phyloP scores from a whole-genome alignment of 495 filamentous ascomycete species.

The Immersiella caudata region DNA sequence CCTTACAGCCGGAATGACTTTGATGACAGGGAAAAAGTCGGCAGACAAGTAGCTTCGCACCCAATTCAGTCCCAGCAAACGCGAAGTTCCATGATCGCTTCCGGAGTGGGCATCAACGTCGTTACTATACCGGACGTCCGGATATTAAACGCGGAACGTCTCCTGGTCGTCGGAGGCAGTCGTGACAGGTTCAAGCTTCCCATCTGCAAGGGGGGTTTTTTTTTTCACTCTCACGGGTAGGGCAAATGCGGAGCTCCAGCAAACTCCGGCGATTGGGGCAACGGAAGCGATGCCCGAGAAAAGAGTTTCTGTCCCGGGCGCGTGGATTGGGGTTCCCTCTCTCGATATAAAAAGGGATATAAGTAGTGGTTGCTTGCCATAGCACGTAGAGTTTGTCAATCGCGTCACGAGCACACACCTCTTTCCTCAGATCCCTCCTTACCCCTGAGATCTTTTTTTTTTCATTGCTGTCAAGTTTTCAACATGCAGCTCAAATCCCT shows the following conservation, averaged over 20 bases:
- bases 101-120: background rate
- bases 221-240: background rate
- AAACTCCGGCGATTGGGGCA: background rate
- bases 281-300: background rate
- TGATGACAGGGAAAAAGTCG: background rate
- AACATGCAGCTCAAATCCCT: conserved; percentile 12
- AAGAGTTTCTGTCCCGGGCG: background rate
- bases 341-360: background rate
- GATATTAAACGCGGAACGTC: conserved; percentile 8
- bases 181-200: background rate
- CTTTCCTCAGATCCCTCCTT: background rate
- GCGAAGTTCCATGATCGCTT: background rate
- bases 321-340: no score
- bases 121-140: conserved; percentile 12
- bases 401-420: background rate
- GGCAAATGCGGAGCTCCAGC: background rate
- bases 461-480: no score
- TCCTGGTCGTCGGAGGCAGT: background rate
- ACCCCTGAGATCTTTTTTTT: no score
- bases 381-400: background rate
- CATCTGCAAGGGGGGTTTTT: no score
- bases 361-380: background rate
- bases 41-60: background rate
- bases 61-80: background rate
- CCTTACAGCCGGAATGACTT: background rate